A percentile compares a stretch with the other conserved stretches of the same genome.
phyloP scores from a whole-genome alignment of 345 rosid species.

The Eucalyptus caleyi region DNA sequence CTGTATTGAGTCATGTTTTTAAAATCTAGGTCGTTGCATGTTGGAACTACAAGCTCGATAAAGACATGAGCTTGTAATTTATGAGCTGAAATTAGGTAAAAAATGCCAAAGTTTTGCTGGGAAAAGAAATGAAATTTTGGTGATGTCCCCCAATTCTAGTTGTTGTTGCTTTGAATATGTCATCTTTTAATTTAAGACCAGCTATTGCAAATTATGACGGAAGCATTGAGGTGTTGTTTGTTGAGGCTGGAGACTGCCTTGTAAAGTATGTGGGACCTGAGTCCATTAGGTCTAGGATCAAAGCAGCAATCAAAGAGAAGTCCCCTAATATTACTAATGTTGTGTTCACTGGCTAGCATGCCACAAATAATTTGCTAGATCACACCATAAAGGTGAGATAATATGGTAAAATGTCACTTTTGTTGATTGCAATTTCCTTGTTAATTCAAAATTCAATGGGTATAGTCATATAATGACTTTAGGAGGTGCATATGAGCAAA shows the following conservation, averaged over 20 bases:
- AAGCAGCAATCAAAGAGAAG: conserved; percentile 89
- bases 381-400: neutral
- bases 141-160: too few species aligned
- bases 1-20: too few species aligned
- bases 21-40: too few species aligned
- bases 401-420: neutral
- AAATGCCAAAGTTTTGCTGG: too few species aligned
- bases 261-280: conserved; percentile 71
- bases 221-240: conserved; percentile 60
- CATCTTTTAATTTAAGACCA: conserved; percentile 23
- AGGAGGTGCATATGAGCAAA: neutral
- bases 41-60: too few species aligned
- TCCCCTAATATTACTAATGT: conserved; percentile 60
- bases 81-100: too few species aligned
- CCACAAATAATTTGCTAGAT: neutral
- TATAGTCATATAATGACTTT: neutral
- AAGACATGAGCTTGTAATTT: too few species aligned
- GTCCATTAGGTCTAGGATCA: conserved; percentile 81
- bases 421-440: neutral
- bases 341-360: conserved; percentile 31
- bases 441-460: neutral
- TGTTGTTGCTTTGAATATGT: too few species aligned
- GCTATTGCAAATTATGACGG: conserved; percentile 87
- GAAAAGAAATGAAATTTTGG: too few species aligned
- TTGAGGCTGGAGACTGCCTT: conserved; percentile 44